phyloP scores from a whole-genome alignment of 2,329 filamentous ascomycete species.

The Parascedosporium putredinis region DNA sequence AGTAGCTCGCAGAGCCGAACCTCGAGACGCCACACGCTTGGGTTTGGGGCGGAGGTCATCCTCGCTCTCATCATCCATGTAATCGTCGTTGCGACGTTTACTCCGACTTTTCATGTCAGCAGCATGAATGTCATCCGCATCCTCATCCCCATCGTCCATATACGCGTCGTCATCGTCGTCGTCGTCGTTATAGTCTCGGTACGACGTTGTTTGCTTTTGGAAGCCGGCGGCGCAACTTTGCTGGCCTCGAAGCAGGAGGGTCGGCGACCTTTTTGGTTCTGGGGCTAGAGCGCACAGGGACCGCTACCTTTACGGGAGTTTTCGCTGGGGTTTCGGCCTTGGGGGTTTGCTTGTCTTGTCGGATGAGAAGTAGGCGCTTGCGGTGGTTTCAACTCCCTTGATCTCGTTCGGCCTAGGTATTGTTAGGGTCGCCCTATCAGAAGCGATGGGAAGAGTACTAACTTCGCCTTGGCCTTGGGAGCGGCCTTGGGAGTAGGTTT shows the following conservation, averaged over 20 bases:
- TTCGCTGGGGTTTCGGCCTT: slow-evolving; percentile 28
- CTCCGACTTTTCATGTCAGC: slow-evolving; percentile 56
- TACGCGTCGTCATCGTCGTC: slow-evolving; percentile 48
- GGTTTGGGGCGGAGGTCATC: slow-evolving; percentile 54
- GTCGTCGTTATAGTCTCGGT: slow-evolving; percentile 29
- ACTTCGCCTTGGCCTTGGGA: slow-evolving; percentile 46
- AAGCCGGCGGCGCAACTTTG: slow-evolving; percentile 9
- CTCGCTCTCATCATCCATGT: slow-evolving; percentile 63
- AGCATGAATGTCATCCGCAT: slow-evolving; percentile 75
- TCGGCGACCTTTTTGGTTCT: slow-evolving; percentile 30
- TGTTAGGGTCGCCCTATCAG: slow-evolving; percentile 9
- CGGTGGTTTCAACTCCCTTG: slow-evolving; percentile 40
- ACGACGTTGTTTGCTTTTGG: slow-evolving; percentile 31
- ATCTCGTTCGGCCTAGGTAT: slow-evolving; percentile 26
- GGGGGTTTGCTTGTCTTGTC: slow-evolving; percentile 28
- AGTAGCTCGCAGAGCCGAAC: slow-evolving; percentile 15
- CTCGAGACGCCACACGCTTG: slow-evolving; percentile 42
- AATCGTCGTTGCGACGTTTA: slow-evolving; percentile 63
- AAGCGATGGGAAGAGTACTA: slow-evolving; percentile 14
- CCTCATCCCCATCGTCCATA: slow-evolving; percentile 57
- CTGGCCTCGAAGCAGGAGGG: slow-evolving; percentile 18
- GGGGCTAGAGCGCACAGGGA: slow-evolving; percentile 42
- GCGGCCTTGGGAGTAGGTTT: slow-evolving; percentile 40
- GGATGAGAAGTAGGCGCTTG: slow-evolving; percentile 48
- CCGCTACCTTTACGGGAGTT: slow-evolving; percentile 26